Evolutionary conservation across 345 rosid species (phyloP).

Genomic region (Gossypium thurberi): DNA sequence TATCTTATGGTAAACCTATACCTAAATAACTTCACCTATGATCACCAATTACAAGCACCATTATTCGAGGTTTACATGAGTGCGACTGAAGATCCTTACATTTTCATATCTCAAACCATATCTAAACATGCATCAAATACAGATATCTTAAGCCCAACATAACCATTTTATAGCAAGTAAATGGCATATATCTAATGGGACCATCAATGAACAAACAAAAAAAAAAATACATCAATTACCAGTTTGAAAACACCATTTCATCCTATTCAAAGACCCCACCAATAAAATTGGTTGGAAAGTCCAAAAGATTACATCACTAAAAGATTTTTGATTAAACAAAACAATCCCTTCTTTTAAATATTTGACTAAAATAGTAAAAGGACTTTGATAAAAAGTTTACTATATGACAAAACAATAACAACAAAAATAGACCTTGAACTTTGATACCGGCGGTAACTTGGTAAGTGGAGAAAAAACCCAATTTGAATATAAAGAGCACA

Average conservation of each 20-base stretch:
- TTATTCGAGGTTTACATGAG: too few relatives aligned
- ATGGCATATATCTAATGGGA: background rate
- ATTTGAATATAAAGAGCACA: too few relatives aligned
- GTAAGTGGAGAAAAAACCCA: too few relatives aligned
- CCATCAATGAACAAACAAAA: background rate
- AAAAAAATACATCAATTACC: background rate
- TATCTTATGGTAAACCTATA: too few relatives aligned
- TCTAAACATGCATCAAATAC: too few relatives aligned
- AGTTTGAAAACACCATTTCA: background rate
- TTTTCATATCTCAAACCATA: too few relatives aligned
- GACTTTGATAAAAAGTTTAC: background rate
- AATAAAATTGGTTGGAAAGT: background rate
- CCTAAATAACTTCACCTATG: background rate
- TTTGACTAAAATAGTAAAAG: background rate
- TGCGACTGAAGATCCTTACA: too few relatives aligned
- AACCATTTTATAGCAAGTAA: background rate
- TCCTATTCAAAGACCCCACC: slow-evolving; percentile 6
- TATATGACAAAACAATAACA: background rate
- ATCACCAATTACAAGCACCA: background rate
- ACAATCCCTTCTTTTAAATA: background rate
- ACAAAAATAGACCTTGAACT: background rate
- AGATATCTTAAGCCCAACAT: too few relatives aligned
- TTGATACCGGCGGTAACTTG: background rate
- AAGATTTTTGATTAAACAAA: background rate
- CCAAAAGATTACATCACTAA: slow-evolving; percentile 6